A percentile compares a stretch with the other conserved stretches of the same genome.
Evolutionary conservation across 2,329 filamentous ascomycete genomes (phyloP).

Genomic region (Fusarium denticulatum): DNA sequence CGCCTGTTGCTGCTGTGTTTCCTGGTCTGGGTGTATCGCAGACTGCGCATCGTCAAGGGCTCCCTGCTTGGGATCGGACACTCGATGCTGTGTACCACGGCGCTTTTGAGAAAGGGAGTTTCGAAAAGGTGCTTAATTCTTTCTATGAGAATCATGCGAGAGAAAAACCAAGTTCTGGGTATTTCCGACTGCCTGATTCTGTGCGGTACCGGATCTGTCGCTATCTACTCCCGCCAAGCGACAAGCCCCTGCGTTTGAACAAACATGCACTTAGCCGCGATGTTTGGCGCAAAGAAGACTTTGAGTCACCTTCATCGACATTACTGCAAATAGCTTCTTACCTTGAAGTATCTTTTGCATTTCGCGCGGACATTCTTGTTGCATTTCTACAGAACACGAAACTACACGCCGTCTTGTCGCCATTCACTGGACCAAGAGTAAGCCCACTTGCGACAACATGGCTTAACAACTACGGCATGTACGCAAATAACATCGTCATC

Average conservation of each 20-base stretch:
- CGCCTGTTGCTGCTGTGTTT: not conserved
- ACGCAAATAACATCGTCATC: conserved; percentile 51
- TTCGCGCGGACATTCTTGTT: conserved; percentile 52
- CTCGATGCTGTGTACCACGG: conserved; percentile 51
- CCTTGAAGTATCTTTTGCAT: conserved; percentile 46
- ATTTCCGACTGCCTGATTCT: conserved; percentile 40
- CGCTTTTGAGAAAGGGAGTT: conserved; percentile 7
- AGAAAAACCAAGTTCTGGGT: conserved; percentile 12
- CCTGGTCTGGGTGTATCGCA: not conserved
- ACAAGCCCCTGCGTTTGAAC: conserved; percentile 46
- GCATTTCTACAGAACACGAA: conserved; percentile 47
- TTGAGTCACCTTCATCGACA: conserved; percentile 44
- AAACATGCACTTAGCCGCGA: conserved; percentile 39
- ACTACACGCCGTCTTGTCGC: conserved; percentile 54
- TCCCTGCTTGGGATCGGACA: conserved; percentile 50
- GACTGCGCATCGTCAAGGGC: conserved; percentile 12
- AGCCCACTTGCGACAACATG: conserved; percentile 50
- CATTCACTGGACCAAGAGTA: conserved; percentile 46
- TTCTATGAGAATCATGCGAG: conserved; percentile 38
- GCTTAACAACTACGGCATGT: conserved; percentile 48
- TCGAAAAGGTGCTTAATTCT: conserved; percentile 31
- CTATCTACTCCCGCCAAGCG: conserved; percentile 32
- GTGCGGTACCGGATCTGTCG: conserved; percentile 44
- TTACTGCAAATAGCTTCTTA: conserved; percentile 41
- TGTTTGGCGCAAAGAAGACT: conserved; percentile 50